Percentiles rank a stretch among this genome's conserved stretches.
Evolutionary conservation across 495 filamentous ascomycete genomes (phyloP).

Genomic region (Penicillium parvum): DNA sequence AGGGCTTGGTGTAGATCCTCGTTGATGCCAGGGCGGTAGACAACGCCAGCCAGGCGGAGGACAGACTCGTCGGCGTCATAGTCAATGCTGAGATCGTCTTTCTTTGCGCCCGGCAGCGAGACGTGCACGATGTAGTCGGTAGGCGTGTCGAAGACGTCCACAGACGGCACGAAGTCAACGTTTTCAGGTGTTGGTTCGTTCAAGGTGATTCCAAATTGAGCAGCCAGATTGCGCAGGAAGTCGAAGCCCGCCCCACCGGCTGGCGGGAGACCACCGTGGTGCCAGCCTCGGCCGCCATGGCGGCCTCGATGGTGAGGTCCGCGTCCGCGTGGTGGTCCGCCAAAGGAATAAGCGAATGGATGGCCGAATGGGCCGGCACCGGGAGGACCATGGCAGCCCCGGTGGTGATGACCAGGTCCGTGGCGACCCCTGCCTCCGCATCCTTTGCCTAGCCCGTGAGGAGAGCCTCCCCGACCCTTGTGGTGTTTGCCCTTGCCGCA

Average conservation of each 20-base stretch:
- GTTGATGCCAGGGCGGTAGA: slow-evolving; percentile 61
- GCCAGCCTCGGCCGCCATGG: slow-evolving; percentile 15
- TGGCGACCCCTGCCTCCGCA: slow-evolving; percentile 5
- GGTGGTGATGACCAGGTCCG: slow-evolving; percentile 1
- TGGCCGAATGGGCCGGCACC: slow-evolving; percentile 3
- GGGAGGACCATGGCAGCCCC: slow-evolving; percentile 4
- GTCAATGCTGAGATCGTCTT: slow-evolving; percentile 70
- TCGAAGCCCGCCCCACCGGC: slow-evolving; percentile 9
- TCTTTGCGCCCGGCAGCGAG: slow-evolving; percentile 71
- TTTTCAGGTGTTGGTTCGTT: slow-evolving; percentile 21
- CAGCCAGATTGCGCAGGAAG: slow-evolving; percentile 33
- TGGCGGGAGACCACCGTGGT: slow-evolving; percentile 7
- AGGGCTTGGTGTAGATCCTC: slow-evolving; percentile 67
- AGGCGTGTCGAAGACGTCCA: slow-evolving; percentile 69
- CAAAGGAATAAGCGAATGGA: too few relatives aligned
- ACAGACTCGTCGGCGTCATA: slow-evolving; percentile 65
- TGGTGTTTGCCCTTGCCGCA: slow-evolving; percentile 12
- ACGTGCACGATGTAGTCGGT: slow-evolving; percentile 62
- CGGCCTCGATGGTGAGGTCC: slow-evolving; percentile 9
- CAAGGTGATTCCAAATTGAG: slow-evolving; percentile 31
- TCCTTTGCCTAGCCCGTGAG: neutral
- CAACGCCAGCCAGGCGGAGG: slow-evolving; percentile 63
- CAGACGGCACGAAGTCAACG: slow-evolving; percentile 57
- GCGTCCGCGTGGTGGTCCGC: slow-evolving; percentile 2
- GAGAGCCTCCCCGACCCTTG: slow-evolving; percentile 5